Conservation (phyloP, 352 stramenopile genomes). For the Globisporangium nunn region DNA sequence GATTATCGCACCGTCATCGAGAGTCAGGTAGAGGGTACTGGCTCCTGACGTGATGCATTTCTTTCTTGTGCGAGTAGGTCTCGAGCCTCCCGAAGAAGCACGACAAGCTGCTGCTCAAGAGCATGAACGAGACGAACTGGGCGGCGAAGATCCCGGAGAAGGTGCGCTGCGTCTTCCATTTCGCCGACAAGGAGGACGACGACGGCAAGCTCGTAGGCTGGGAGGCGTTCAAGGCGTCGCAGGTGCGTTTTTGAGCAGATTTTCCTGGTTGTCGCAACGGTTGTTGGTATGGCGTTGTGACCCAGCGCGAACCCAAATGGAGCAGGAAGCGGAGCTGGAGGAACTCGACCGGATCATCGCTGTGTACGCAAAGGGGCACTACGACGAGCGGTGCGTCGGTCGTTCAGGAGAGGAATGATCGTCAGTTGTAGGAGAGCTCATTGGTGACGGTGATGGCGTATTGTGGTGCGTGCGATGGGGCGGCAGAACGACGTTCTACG, state of each 20-base stretch:
- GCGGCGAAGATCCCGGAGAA: conserved; percentile 72
- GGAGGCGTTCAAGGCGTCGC: conserved; percentile 54
- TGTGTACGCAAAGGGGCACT: conserved; percentile 67
- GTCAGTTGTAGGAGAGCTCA: neutral
- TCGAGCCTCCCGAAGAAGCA: conserved; percentile 56
- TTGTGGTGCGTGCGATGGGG: neutral
- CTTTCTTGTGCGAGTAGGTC: conserved; percentile 19
- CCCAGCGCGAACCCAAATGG: neutral
- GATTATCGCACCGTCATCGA: too few species aligned
- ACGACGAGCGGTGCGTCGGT: conserved; percentile 44
- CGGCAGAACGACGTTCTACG: conserved; percentile 43
- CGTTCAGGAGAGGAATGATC: neutral
- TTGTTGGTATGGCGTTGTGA: neutral
- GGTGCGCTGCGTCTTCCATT: conserved; percentile 68
- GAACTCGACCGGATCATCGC: conserved; percentile 52
- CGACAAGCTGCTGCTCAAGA: conserved; percentile 40
- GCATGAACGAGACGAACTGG: conserved; percentile 51
- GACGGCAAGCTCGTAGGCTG: conserved; percentile 44
- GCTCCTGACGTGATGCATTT: too few species aligned
- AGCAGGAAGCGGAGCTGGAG: conserved; percentile 44
- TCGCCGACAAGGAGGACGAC: conserved; percentile 53
- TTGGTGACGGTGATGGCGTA: neutral
- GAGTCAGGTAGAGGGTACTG: too few species aligned
- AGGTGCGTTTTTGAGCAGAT: conserved; percentile 18
- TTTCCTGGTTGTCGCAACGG: too few species aligned